These are phyloP conservation scores for Aschersonia sp. DNA, from an alignment of 2,329 filamentous ascomycete species.

Conservation along the genomic window DNA sequence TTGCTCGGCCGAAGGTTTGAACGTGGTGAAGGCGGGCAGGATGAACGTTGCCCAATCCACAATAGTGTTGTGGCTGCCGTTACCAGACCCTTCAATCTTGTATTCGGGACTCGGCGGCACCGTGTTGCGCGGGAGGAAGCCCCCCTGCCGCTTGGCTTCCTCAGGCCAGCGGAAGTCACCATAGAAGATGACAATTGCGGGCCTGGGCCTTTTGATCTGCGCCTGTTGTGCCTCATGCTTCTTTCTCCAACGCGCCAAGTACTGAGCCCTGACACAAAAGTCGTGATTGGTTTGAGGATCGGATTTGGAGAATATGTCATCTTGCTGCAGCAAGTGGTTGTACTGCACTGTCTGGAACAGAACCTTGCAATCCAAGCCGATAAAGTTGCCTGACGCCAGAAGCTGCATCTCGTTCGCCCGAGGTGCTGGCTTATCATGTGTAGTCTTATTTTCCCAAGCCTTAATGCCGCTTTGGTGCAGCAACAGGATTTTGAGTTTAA, in stretches of 20 bases:
- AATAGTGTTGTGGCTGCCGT: not conserved
- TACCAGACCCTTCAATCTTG: not conserved
- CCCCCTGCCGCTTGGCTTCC: not conserved
- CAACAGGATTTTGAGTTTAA: too few relatives aligned
- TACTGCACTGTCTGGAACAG: not conserved
- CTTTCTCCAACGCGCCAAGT: not conserved
- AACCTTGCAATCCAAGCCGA: not conserved
- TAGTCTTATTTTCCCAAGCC: too few relatives aligned
- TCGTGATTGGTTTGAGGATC: not conserved
- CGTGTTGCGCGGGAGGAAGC: not conserved
- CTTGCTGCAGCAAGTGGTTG: not conserved
- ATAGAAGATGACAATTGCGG: not conserved
- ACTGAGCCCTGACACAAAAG: not conserved
- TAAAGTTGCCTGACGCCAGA: too few relatives aligned
- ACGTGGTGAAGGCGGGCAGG: not conserved
- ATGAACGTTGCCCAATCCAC: not conserved
- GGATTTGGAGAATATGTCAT: not conserved
- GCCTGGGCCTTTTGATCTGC: not conserved
- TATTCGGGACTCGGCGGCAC: not conserved
- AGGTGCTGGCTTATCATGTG: too few relatives aligned
- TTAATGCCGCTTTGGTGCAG: too few relatives aligned
- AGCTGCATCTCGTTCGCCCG: too few relatives aligned
- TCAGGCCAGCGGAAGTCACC: not conserved
- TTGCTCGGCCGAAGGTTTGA: not conserved
- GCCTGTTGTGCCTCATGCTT: not conserved